Percentiles rank a stretch among this genome's conserved stretches.
phyloP scores from a whole-genome alignment of 2,329 filamentous ascomycete genomes.

The Fusarium sp. region DNA sequence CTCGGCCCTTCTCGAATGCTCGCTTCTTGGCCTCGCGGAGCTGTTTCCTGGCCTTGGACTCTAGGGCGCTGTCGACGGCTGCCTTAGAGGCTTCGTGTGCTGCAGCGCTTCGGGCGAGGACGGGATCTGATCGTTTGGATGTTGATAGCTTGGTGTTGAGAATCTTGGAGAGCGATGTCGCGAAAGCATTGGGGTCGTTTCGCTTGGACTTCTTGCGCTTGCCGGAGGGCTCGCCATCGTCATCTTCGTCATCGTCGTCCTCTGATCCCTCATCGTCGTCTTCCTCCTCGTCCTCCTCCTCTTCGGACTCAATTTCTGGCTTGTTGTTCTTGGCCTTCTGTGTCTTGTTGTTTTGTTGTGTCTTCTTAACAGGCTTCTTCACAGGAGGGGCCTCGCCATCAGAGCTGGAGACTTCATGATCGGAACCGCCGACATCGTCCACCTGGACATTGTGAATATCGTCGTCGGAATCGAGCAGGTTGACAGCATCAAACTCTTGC shows the following conservation, averaged over 20 bases:
- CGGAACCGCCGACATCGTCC: conserved; percentile 61
- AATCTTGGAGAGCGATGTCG: conserved; percentile 93
- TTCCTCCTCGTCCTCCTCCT: conserved; percentile 36
- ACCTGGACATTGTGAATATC: conserved; percentile 66
- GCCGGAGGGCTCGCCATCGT: conserved; percentile 52
- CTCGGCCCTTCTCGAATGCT: conserved; percentile 85
- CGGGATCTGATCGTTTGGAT: conserved; percentile 85
- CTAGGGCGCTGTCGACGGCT: conserved; percentile 80
- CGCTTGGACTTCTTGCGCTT: conserved; percentile 76
- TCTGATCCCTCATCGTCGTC: conserved; percentile 48
- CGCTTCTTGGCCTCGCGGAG: conserved; percentile 83
- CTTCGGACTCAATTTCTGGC: conserved; percentile 42
- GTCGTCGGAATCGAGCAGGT: conserved; percentile 69
- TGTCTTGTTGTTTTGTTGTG: conserved; percentile 48
- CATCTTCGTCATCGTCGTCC: conserved; percentile 58
- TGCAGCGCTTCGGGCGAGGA: conserved; percentile 84
- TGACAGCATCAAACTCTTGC: conserved; percentile 63
- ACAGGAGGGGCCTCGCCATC: conserved; percentile 52
- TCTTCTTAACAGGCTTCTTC: conserved; percentile 50
- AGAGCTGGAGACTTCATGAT: conserved; percentile 53
- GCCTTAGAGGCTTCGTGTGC: conserved; percentile 80
- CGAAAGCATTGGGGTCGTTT: conserved; percentile 92
- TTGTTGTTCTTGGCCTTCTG: conserved; percentile 43
- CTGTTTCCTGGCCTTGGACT: conserved; percentile 82
- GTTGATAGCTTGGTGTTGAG: conserved; percentile 88